Evolutionary conservation across 495 filamentous ascomycete genomes (phyloP).

Genomic region (Penicillium bialowiezense): DNA sequence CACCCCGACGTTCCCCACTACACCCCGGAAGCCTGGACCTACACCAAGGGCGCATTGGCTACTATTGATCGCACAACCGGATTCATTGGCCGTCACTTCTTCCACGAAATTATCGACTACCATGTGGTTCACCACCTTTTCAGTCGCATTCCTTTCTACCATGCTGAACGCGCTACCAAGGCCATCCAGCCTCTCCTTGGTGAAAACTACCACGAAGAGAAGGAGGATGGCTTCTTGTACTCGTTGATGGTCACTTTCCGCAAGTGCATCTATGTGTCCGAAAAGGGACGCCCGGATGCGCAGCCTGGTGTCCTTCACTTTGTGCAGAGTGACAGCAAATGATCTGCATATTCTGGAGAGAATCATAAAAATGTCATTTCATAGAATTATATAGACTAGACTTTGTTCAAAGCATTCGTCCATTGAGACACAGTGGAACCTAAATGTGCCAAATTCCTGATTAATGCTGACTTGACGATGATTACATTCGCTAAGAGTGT

Average conservation of each 20-base stretch:
- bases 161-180: slow-evolving; percentile 80
- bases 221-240: slow-evolving; percentile 22
- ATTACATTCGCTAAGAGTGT: too few species aligned
- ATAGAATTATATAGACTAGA: slow-evolving; percentile 2
- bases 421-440: too few species aligned
- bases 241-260: slow-evolving; percentile 22
- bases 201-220: slow-evolving; percentile 70
- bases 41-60: slow-evolving; percentile 75
- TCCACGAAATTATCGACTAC: slow-evolving; percentile 88
- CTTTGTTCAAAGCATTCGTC: background rate
- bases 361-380: background rate
- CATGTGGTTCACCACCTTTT: slow-evolving; percentile 89
- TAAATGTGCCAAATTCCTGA: too few species aligned
- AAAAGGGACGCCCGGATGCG: background rate
- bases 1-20: slow-evolving; percentile 82
- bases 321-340: slow-evolving; percentile 10
- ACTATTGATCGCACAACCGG: slow-evolving; percentile 88
- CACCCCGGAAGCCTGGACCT: slow-evolving; percentile 71
- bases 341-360: background rate
- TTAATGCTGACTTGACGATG: too few species aligned
- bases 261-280: slow-evolving; percentile 24
- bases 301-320: slow-evolving; percentile 20
- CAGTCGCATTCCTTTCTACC: slow-evolving; percentile 80
- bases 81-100: slow-evolving; percentile 77
- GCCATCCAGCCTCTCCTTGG: slow-evolving; percentile 83